These are phyloP conservation scores for Silene vulgaris DNA, from an alignment of 179 eudicot species.

Conservation along the genomic window DNA sequence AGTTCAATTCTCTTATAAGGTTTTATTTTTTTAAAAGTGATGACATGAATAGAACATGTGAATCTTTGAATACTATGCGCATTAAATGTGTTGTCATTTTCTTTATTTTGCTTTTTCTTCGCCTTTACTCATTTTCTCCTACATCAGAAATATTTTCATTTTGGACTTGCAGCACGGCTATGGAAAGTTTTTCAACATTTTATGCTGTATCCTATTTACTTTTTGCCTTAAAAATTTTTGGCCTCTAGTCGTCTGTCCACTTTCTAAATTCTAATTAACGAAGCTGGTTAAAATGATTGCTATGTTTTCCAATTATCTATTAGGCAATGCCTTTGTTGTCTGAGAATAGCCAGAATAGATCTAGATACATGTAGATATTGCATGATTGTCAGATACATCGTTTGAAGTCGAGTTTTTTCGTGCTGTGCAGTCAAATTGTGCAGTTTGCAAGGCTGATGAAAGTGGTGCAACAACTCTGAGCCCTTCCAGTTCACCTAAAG, in stretches of 20 bases:
- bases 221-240: neutral
- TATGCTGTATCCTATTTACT: neutral
- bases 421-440: constrained; percentile 68
- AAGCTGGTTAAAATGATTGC: neutral
- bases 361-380: neutral
- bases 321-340: neutral
- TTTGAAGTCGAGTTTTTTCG: neutral
- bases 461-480: constrained; percentile 86
- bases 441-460: constrained; percentile 93
- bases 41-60: neutral
- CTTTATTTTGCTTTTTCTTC: neutral
- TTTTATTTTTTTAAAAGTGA: neutral
- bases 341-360: neutral
- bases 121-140: neutral
- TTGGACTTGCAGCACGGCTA: neutral
- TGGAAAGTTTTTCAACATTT: neutral
- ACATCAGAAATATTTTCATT: neutral
- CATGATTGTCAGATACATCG: neutral
- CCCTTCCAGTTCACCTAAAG: constrained; percentile 62
- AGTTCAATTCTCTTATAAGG: neutral
- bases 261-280: neutral
- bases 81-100: neutral
- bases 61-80: neutral
- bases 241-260: neutral
- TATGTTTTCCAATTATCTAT: neutral